Base-by-base conservation (phyloP, 352 stramenopile genomes). In the Lagenidium giganteum region DNA sequence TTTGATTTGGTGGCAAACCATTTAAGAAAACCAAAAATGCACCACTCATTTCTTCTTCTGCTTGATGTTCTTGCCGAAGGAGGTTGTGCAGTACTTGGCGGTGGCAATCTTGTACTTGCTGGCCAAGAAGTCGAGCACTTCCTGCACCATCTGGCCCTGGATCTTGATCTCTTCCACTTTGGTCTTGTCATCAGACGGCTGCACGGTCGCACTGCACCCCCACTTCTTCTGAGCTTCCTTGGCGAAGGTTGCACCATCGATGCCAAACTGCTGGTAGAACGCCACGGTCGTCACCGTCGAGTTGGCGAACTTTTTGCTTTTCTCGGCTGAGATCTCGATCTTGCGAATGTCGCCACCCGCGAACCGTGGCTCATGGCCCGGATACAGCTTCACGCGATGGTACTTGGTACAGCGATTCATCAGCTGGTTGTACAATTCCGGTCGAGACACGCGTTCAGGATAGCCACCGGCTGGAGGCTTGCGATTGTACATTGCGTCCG, bases 191-290 rank as follows among this genome's bases (percentile, higher is more conserved):
- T 73, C 54, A 0, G 63, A 72, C 12, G 54, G 3, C 31, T 79
- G 68, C 27, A 70, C 47, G 18, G 72, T 56, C 18, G 78, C 81
- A 39, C 72, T 86, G 47, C 72, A 92, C 13, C 79, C 82, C 79
- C 79, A 94, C 33, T 83, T 90, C 48, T 89, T 90, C 37, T 89
- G 77, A 3, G 54, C 75, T 12, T 94, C 82, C 43, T 86, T 87
- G n/a, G 63, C 71, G 51, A 92, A 89, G 6, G 55, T 45, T 4
- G 59, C 47, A 14, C 70, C 70, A 41, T 90, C 75, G 21, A 93
- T 83, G 5, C 81, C 81, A 45, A 93, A 93, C 47, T 81, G 63
- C 59, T 90, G 60, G 48, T 90, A 88, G 49, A 69, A 85, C 7
- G 78, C 68, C 16, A 93, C 59, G 14, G 52, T 70, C 18, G 81